phyloP scores from a whole-genome alignment of 176 grass and related monocot species.

The Carex myosuroides region DNA sequence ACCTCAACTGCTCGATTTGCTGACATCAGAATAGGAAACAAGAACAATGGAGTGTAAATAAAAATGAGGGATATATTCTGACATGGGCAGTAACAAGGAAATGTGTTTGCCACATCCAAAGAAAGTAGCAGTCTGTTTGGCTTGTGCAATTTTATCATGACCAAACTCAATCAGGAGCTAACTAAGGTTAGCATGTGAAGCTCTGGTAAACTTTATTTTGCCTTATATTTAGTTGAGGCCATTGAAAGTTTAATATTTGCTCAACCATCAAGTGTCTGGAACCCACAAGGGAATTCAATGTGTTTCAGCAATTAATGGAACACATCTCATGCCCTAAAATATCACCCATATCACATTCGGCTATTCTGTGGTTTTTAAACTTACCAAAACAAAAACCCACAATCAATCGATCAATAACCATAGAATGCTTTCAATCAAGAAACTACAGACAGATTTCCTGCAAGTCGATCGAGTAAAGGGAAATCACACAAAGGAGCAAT shows the following conservation, averaged over 20 bases:
- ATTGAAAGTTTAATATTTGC: background rate
- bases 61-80: background rate
- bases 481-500: no score
- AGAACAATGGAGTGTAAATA: background rate
- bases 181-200: background rate
- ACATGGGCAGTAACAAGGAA: background rate
- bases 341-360: background rate
- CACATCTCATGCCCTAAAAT: background rate
- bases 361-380: background rate
- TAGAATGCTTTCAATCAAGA: background rate
- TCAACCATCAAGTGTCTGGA: background rate
- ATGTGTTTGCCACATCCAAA: background rate
- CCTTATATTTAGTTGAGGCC: background rate
- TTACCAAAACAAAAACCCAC: background rate
- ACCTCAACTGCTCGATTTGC: constrained; percentile 87
- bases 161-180: background rate
- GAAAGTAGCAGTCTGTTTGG: background rate
- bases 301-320: background rate
- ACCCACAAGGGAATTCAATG: background rate
- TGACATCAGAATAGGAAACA: constrained; percentile 27
- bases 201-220: background rate
- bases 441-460: background rate
- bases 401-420: background rate
- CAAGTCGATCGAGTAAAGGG: no score
- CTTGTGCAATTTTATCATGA: background rate